Evolutionary conservation across 2,329 filamentous ascomycete genomes (phyloP), one percentile per base, ranked within the genome.

Genomic region (Emmonsia crescens): DNA sequence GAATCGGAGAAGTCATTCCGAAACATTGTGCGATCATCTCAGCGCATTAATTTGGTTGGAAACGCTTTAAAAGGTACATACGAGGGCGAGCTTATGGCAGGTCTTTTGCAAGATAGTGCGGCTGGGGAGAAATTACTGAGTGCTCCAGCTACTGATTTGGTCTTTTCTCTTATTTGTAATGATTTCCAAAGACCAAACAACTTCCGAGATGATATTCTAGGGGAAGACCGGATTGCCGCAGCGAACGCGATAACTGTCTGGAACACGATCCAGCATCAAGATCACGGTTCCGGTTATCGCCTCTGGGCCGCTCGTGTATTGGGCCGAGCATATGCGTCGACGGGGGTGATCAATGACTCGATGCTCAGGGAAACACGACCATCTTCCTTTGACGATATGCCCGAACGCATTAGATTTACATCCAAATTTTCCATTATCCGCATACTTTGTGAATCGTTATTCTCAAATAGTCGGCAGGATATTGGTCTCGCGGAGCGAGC

Each of bases 231-330:
- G 19, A 80, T 85, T 51, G 86, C 90, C 12, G 73, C 83, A 14
- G 73, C 76, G 1, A 84, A 87, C 69, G 83, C 85, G 1, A 78
- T 85, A 14, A 83, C 85, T 21, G 80, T 96, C 0, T 94, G 88
- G 86, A 86, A 87, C 70, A 91, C 89, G 49, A 89, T 91, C 66
- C 80, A 83, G 62, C 80, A 83, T n/a, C 78, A 82, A 44, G 77
- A 82, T 1, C 78, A 87, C 19, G 88, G 85, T 61, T 77, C 83
- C 31, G 82, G 85, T 19, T 96, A 94, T 71, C 77, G 91, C 0
- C 78, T 89, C 0, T 99, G 95, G 95, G 89, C 89, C 52, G 92
- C 89, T 2, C 83, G 87, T 64, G 88, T 92, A 1, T 79, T 97
- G 52, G 94, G 95, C 8, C 84, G 91, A 70, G 87, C 90, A 0